Conservation (phyloP, 2,329 filamentous ascomycete genomes). For the Geosmithia putterillii region DNA sequence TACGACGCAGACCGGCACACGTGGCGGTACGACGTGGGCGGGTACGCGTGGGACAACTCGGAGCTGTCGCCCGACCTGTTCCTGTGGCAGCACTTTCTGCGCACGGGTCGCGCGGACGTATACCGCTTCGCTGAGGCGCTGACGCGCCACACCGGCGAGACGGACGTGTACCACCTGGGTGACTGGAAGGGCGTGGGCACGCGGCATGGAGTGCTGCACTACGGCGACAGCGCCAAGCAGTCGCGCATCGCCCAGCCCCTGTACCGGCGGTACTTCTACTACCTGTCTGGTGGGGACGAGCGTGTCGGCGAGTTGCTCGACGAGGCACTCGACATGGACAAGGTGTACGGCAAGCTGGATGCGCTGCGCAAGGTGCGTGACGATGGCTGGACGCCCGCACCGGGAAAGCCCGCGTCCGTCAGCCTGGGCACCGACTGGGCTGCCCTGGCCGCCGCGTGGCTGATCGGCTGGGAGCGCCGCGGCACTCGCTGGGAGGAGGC, state of each 20-base stretch:
- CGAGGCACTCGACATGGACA: conserved; percentile 31
- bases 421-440: conserved; percentile 48
- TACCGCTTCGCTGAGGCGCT: conserved; percentile 46
- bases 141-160: conserved; percentile 44
- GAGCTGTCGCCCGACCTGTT: conserved; percentile 50
- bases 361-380: conserved; percentile 45
- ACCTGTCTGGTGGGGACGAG: conserved; percentile 43
- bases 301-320: conserved; percentile 38
- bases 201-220: conserved; percentile 51
- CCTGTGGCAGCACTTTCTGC: conserved; percentile 49
- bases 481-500: conserved; percentile 40
- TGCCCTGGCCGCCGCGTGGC: conserved; percentile 41
- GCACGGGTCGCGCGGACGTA: conserved; percentile 41
- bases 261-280: conserved; percentile 44
- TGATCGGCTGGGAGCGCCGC: conserved; percentile 47
- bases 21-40: conserved; percentile 51
- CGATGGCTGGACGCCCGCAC: conserved; percentile 31
- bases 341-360: conserved; percentile 40
- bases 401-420: conserved; percentile 29
- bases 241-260: conserved; percentile 43
- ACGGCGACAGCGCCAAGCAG: conserved; percentile 47
- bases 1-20: conserved; percentile 45
- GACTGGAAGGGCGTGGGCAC: conserved; percentile 46
- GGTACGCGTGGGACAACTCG: conserved; percentile 53
- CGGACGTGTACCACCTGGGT: conserved; percentile 49